Evolutionary conservation across 257 asterid genomes (phyloP), one percentile per base, ranked within the genome.

Genomic region (Scutellaria baicalensis): DNA sequence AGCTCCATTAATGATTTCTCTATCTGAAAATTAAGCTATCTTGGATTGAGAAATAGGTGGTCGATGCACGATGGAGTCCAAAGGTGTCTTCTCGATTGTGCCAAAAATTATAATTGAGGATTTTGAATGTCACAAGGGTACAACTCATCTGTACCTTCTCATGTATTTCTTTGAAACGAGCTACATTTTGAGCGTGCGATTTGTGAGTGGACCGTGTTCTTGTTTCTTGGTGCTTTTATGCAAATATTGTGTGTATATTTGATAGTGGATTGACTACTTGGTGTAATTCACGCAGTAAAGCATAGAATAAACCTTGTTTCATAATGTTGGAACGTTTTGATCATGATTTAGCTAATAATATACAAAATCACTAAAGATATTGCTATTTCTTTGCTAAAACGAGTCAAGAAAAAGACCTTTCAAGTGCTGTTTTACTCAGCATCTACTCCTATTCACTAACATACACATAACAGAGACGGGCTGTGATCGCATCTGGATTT

Each of bases 11-110:
- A 4, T 16, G 66, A n/a, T 64, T 47, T 44, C 31, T 70, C 51
- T 55, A 1, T 51, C 63, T 72, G 67, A 45, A 64, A 6, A 40
- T 75, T 52, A 48, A 62, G 69, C 20, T 35, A 10, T 64, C 48
- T 23, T 55, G 17, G 70, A 45, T 64, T 40, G 14, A 2, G 52
- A 17, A 59, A 51, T 33, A 33, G 65, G 42, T 23, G 6, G 61
- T 18, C 56, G 50, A 17, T 55, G 74, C 69, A 51, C 5, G 40
- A 55, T 12, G 14, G 39, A 10, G n/a, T n/a, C 54, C 40, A 33
- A 64, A 51, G 42, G 50, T 50, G 44, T 72, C 77, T 23, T 14
- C 8, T 5, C 44, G 23, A 18, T 10, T 43, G 54, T 59, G 20
- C 39, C 17, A 59, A 48, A 66, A 54, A 8, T 59, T 27, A 8